Base-by-base conservation (phyloP, 192 early-diverging fungal genomes). In the Glomus cerebriforme region DNA sequence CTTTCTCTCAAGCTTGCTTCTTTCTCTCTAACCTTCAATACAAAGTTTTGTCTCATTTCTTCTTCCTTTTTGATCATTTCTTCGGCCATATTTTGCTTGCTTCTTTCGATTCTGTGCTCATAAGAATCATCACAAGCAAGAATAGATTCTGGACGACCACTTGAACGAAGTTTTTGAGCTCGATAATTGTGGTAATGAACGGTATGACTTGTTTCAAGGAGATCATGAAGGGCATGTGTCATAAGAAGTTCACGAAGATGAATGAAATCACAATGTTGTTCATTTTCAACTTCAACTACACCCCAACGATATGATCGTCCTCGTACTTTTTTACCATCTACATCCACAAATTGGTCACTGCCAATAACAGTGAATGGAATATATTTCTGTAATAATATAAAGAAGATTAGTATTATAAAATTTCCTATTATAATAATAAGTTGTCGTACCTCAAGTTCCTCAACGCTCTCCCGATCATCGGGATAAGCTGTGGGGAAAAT, bases 281-380 rank as follows among this genome's bases (percentile, higher is more conserved):
- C 85, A 82, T 93, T 93, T 84, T 94, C 93, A 49, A 94, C 92
- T 87, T 94, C 87, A 32, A 94, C 93, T 45, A 86, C 76, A 26
- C 95, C 95, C 95, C 95, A 96, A 15, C 90, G 85, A 84, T 95
- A 96, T 37, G 81, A 71, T 77, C 95, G 83, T 59, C 92, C 93
- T 54, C 94, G 88, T 19, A 93, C 91, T 59, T 82, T 85, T 65
- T 88, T 86, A 26, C 88, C 92, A 26, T 82, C 86, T 32, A 88
- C 85, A 26, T 89, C 84, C 49, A 92, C 85, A 59, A 89, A 78
- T 43, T 87, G 85, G 72, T 94, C 92, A 83, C 93, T 94, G 27
- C 92, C 94, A 85, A 96, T 93, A 26, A 96, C 91, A 7, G 93
- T 86, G 82, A 96, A 96, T 49, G 95, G 95, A 82, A 93, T 86